Evolutionary conservation across 176 grass and related monocot genomes (phyloP).

Genomic region (Chrysopogon serrulatus): DNA sequence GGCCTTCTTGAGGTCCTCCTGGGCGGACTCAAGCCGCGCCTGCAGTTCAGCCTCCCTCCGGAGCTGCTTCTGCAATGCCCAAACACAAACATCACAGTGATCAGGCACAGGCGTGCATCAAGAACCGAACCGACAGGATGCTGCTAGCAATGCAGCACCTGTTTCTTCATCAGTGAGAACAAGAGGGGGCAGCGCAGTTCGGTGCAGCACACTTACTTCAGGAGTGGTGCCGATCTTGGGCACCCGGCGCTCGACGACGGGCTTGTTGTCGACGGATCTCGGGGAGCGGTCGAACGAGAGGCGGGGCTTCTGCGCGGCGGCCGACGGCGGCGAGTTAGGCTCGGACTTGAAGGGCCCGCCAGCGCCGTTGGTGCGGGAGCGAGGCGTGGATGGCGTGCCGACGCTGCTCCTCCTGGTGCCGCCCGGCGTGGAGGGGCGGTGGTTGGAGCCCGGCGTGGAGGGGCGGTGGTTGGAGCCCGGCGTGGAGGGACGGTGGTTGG

Average conservation of each 20-base stretch:
- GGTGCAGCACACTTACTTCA: slow-evolving; percentile 49
- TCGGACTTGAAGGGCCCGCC: slow-evolving; percentile 63
- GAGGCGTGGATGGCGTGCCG: slow-evolving; percentile 57
- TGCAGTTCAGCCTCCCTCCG: slow-evolving; percentile 59
- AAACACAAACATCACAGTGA: not conserved
- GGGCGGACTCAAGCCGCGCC: slow-evolving; percentile 44
- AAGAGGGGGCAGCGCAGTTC: not conserved
- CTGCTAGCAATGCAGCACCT: not conserved
- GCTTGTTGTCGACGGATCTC: slow-evolving; percentile 70
- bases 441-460: slow-evolving; percentile 28
- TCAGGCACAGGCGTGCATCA: slow-evolving; percentile 1
- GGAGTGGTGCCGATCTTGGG: slow-evolving; percentile 70
- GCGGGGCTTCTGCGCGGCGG: slow-evolving; percentile 48
- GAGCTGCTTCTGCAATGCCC: slow-evolving; percentile 57
- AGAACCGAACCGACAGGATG: not conserved
- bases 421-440: slow-evolving; percentile 36
- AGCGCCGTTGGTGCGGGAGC: slow-evolving; percentile 36
- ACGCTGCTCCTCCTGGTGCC: slow-evolving; percentile 29
- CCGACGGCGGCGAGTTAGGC: slow-evolving; percentile 58
- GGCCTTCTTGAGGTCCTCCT: slow-evolving; percentile 80
- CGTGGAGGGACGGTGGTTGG: slow-evolving; percentile 49
- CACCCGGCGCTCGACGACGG: slow-evolving; percentile 62
- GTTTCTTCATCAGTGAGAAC: not conserved
- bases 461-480: slow-evolving; percentile 39
- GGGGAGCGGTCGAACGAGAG: slow-evolving; percentile 87